These are phyloP conservation scores for Talaromyces albobiverticillius DNA, from an alignment of 2,329 filamentous ascomycete species.

Conservation along the genomic window DNA sequence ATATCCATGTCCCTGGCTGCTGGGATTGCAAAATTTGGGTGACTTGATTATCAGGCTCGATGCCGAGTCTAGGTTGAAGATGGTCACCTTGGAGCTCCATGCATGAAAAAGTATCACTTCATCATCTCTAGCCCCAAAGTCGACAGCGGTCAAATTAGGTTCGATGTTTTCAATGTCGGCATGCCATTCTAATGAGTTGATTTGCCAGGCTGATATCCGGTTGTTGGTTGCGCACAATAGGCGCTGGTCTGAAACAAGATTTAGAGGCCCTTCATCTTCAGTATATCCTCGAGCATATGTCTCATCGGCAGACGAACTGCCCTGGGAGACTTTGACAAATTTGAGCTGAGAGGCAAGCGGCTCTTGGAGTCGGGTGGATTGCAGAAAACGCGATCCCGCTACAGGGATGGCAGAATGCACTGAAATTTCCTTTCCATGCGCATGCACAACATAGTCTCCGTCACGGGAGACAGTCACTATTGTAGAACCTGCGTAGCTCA, in stretches of 20 bases:
- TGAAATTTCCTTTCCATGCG: constrained; percentile 28
- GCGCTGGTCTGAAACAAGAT: constrained; percentile 24
- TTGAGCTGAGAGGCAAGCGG: constrained; percentile 22
- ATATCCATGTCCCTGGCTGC: constrained; percentile 32
- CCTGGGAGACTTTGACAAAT: constrained; percentile 29
- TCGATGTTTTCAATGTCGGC: constrained; percentile 43
- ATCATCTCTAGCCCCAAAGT: constrained; percentile 36
- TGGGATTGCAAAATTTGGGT: constrained; percentile 36
- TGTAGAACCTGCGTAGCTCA: constrained; percentile 2
- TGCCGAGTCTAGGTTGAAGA: constrained; percentile 34
- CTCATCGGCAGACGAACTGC: constrained; percentile 4
- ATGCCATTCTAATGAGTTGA: constrained; percentile 33
- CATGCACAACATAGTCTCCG: constrained; percentile 16
- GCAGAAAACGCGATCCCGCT: constrained; percentile 29
- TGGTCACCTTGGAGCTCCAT: constrained; percentile 38
- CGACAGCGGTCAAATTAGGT: constrained; percentile 29
- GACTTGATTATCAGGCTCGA: constrained; percentile 38
- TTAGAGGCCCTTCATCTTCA: constrained; percentile 1
- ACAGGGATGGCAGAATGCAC: constrained; percentile 29
- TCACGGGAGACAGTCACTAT: constrained; percentile 20
- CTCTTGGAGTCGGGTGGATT: constrained; percentile 32
- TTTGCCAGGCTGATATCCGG: constrained; percentile 36
- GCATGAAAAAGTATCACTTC: constrained; percentile 39
- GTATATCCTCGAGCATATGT: not conserved
- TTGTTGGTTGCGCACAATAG: constrained; percentile 33